phyloP scores from a whole-genome alignment of 192 early-diverging fungal genomes.

The Mortierella alpina region DNA sequence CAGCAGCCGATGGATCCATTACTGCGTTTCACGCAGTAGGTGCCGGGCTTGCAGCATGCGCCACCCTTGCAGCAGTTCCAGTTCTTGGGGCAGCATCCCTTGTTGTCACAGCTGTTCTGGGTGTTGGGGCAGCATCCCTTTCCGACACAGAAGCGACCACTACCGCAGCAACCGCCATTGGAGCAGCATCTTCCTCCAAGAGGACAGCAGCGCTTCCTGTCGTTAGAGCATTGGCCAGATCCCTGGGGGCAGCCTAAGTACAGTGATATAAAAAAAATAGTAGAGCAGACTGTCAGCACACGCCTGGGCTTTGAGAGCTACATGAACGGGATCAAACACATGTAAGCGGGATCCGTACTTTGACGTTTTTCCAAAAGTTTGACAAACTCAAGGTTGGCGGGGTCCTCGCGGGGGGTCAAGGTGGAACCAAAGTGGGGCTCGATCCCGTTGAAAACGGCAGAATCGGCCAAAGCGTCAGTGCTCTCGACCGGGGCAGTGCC shows the following conservation, averaged over 20 bases:
- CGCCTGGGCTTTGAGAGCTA: background rate
- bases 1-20: conserved; percentile 7
- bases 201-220: background rate
- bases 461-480: background rate
- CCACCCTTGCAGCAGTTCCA: conserved; percentile 7
- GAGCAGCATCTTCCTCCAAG: conserved; percentile 8
- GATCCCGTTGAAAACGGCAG: background rate
- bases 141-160: background rate
- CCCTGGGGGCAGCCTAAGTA: background rate
- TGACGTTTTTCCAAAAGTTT: background rate
- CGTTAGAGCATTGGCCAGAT: conserved; percentile 7
- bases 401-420: background rate
- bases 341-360: background rate
- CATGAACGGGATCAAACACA: background rate
- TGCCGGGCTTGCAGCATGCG: background rate
- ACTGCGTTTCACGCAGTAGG: background rate
- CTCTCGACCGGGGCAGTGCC: background rate
- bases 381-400: background rate
- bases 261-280: background rate
- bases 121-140: conserved; percentile 7
- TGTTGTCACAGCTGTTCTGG: background rate
- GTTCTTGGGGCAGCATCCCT: conserved; percentile 8
- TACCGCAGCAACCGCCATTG: background rate
- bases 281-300: background rate
- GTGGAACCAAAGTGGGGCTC: background rate